Evolutionary conservation across 345 rosid species (phyloP).

Genomic region (Lenwebbia sp.): DNA sequence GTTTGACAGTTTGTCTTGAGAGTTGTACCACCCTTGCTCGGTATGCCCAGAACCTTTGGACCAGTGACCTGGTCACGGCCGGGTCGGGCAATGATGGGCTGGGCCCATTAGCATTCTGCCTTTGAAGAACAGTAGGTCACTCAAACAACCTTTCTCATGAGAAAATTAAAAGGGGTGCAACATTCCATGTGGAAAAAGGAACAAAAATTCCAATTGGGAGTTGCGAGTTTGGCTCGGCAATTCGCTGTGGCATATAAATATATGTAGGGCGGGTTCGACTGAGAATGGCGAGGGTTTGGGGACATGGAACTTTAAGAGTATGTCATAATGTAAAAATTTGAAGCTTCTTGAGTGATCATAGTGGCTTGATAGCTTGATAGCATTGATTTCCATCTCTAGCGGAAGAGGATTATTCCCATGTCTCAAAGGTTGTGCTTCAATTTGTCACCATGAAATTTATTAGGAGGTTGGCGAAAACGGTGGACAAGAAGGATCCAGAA

Average conservation of each 20-base stretch:
- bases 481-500: constrained; percentile 15
- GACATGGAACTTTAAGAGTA: background rate
- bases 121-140: background rate
- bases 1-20: background rate
- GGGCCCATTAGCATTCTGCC: background rate
- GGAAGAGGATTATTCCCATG: background rate
- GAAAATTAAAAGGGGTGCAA: background rate
- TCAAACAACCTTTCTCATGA: background rate
- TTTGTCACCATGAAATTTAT: background rate
- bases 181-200: background rate
- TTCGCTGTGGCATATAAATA: background rate
- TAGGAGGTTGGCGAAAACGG: constrained; percentile 19
- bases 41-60: background rate
- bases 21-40: background rate
- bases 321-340: background rate
- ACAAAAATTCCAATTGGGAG: background rate
- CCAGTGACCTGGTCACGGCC: background rate
- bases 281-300: background rate
- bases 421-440: background rate
- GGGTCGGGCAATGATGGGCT: background rate
- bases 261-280: background rate
- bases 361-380: background rate
- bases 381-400: background rate
- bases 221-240: background rate
- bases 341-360: background rate